Conservation (phyloP, 2,329 filamentous ascomycete species). For the Aspergillus caelatus region DNA sequence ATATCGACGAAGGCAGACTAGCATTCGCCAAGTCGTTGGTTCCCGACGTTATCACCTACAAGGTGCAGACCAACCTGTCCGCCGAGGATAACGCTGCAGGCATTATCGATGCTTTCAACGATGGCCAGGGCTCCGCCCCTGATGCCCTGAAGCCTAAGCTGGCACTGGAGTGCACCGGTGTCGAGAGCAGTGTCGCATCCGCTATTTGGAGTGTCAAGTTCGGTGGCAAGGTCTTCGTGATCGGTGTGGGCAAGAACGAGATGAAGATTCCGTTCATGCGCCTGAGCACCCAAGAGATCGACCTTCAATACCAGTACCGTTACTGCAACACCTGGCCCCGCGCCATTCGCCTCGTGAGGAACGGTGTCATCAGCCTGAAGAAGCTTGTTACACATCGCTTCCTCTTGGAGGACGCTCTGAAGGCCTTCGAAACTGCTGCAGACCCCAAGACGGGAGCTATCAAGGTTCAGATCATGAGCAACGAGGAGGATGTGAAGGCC, state of each 20-base stretch:
- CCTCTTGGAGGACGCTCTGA: constrained; percentile 78
- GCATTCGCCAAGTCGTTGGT: constrained; percentile 82
- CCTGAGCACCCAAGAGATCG: constrained; percentile 85
- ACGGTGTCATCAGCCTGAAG: constrained; percentile 77
- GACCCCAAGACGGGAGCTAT: constrained; percentile 93
- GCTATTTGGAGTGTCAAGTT: constrained; percentile 93
- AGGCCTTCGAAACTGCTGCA: constrained; percentile 86
- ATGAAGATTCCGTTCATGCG: constrained; percentile 96
- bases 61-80: constrained; percentile 43
- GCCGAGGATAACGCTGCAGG: constrained; percentile 72
- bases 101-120: constrained; percentile 70
- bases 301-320: constrained; percentile 94
- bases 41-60: constrained; percentile 76
- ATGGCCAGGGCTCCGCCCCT: constrained; percentile 34
- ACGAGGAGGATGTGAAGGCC: constrained; percentile 41
- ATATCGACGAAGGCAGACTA: constrained; percentile 85
- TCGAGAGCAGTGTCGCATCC: constrained; percentile 82
- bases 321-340: constrained; percentile 96
- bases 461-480: constrained; percentile 83
- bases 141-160: constrained; percentile 75
- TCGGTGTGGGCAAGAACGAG: constrained; percentile 93
- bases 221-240: constrained; percentile 95
- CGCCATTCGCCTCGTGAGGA: constrained; percentile 84
- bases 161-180: constrained; percentile 90
- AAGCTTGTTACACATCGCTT: constrained; percentile 88